These are phyloP conservation scores for Fulvia fulva DNA, from an alignment of 2,329 filamentous ascomycete genomes.

Conservation along the genomic window DNA sequence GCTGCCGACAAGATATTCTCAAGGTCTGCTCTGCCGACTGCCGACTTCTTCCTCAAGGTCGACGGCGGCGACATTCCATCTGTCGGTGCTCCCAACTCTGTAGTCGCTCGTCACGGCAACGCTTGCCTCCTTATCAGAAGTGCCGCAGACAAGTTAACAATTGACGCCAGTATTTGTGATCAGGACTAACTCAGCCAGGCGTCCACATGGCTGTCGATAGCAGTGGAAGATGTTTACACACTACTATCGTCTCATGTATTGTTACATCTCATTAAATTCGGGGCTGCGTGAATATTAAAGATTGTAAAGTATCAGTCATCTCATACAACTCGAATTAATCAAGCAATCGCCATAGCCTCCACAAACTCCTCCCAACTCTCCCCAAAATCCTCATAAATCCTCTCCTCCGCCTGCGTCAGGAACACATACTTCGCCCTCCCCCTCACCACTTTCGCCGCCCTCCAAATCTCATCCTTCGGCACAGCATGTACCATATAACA, in stretches of 20 bases:
- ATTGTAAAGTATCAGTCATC: not conserved
- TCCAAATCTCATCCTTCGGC: not conserved
- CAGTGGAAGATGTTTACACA: not conserved
- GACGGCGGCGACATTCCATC: no score
- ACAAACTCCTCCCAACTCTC: not conserved
- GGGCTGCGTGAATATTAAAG: not conserved
- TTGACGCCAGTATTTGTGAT: no score
- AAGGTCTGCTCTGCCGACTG: no score
- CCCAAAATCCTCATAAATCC: not conserved
- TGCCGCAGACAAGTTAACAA: no score
- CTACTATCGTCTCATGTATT: not conserved
- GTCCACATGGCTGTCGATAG: no score
- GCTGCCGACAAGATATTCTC: no score
- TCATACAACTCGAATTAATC: not conserved
- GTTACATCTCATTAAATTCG: not conserved
- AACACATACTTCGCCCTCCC: not conserved
- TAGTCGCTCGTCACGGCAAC: no score
- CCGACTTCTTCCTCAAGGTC: no score
- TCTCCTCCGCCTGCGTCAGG: not conserved
- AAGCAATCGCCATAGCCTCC: not conserved
- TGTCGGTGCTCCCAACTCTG: no score
- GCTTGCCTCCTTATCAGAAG: no score
- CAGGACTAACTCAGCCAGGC: no score
- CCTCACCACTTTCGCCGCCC: not conserved
- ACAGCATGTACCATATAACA: slow-evolving; percentile 1